Percentiles rank a stretch among this genome's conserved stretches.
These are phyloP conservation scores for Friedmanniomyces simplex DNA, from an alignment of 495 filamentous ascomycete genomes.

Conservation along the genomic window DNA sequence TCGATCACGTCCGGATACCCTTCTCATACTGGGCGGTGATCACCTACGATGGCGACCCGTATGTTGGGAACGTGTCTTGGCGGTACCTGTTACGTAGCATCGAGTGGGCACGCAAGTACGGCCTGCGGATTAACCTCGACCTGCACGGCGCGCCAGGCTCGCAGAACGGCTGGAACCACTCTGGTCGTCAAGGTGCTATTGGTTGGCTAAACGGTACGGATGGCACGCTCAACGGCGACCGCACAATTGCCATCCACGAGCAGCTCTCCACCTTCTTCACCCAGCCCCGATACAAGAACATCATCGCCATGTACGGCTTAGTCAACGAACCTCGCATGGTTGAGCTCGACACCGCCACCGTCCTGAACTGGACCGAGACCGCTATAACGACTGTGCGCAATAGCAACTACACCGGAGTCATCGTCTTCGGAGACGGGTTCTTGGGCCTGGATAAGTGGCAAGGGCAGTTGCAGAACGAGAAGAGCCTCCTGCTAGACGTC, in stretches of 20 bases:
- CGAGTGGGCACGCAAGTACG: slow-evolving; percentile 88
- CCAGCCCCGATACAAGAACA: slow-evolving; percentile 34
- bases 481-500: slow-evolving; percentile 61
- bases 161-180: slow-evolving; percentile 79
- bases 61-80: slow-evolving; percentile 79
- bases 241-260: slow-evolving; percentile 33
- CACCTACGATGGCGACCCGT: slow-evolving; percentile 79
- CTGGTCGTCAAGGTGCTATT: slow-evolving; percentile 53
- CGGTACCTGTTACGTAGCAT: slow-evolving; percentile 87
- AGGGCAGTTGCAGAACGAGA: slow-evolving; percentile 28
- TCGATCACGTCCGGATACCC: slow-evolving; percentile 92
- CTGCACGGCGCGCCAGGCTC: slow-evolving; percentile 73
- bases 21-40: slow-evolving; percentile 93
- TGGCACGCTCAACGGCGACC: slow-evolving; percentile 32
- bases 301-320: slow-evolving; percentile 36
- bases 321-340: slow-evolving; percentile 37
- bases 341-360: slow-evolving; percentile 32
- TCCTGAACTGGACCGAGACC: slow-evolving; percentile 30
- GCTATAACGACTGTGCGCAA: slow-evolving; percentile 29
- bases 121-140: slow-evolving; percentile 88
- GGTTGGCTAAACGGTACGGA: slow-evolving; percentile 38
- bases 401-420: slow-evolving; percentile 37
- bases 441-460: slow-evolving; percentile 42
- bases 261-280: slow-evolving; percentile 35
- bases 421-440: slow-evolving; percentile 64